These are phyloP conservation scores for Westerdykella aurantiaca DNA, from an alignment of 2,329 filamentous ascomycete species.

Conservation along the genomic window DNA sequence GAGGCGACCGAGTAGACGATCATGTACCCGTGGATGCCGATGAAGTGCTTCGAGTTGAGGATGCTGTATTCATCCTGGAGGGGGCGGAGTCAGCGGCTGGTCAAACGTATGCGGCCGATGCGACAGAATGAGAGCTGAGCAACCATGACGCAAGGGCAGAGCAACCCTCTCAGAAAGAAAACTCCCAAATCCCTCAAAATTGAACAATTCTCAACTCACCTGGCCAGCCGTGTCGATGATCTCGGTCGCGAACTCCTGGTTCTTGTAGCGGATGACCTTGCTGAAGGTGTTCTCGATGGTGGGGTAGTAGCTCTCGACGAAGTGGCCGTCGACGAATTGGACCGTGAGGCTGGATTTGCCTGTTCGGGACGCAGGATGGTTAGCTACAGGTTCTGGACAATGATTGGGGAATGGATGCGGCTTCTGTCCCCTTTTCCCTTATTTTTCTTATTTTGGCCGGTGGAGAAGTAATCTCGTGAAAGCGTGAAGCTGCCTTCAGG, in stretches of 20 bases:
- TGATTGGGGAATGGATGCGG: too few relatives aligned
- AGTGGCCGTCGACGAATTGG: slow-evolving; percentile 94
- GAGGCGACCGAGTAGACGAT: slow-evolving; percentile 97
- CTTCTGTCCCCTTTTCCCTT: too few relatives aligned
- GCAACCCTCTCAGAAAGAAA: too few relatives aligned
- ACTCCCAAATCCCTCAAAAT: too few relatives aligned
- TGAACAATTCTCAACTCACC: slow-evolving; percentile 47
- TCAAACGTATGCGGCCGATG: not conserved
- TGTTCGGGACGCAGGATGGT: slow-evolving; percentile 35
- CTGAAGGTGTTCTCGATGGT: slow-evolving; percentile 99
- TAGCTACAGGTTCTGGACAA: too few relatives aligned
- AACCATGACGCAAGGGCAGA: too few relatives aligned
- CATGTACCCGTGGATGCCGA: slow-evolving; percentile 98
- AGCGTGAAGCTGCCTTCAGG: too few relatives aligned
- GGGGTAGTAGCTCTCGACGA: slow-evolving; percentile 98
- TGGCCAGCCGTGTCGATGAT: slow-evolving; percentile 98
- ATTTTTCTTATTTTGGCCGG: too few relatives aligned
- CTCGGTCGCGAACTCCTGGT: slow-evolving; percentile 89
- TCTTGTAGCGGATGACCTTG: slow-evolving; percentile 88
- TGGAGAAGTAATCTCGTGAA: too few relatives aligned
- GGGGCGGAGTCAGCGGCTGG: slow-evolving; percentile 17
- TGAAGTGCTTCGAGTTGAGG: slow-evolving; percentile 96
- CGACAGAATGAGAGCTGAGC: too few relatives aligned
- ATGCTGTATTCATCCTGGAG: slow-evolving; percentile 93
- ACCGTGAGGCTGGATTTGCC: slow-evolving; percentile 97